A percentile compares a stretch with the other conserved stretches of the same genome.
These are phyloP conservation scores for Ustilago crameri DNA, from an alignment of 1,284 basidiomycete species.

Conservation along the genomic window DNA sequence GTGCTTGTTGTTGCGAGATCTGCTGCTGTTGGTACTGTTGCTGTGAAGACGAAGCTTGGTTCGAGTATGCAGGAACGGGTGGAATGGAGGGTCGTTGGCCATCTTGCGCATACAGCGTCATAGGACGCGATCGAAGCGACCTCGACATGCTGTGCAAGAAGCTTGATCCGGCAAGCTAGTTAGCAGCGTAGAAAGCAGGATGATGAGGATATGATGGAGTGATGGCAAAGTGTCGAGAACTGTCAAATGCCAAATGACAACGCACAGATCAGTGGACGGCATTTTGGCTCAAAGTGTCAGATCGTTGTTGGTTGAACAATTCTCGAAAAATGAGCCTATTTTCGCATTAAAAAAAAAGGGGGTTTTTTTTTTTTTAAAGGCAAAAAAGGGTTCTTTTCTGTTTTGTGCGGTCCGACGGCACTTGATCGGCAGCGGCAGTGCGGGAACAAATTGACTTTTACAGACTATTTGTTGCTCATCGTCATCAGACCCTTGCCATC, in stretches of 20 bases:
- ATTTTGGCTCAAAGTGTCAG: no score
- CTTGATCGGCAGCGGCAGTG: no score
- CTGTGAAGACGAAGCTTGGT: conserved; percentile 7
- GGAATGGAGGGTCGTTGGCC: conserved; percentile 29
- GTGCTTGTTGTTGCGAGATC: conserved; percentile 1
- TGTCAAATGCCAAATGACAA: not conserved
- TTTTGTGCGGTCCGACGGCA: no score
- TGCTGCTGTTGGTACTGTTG: conserved; percentile 11
- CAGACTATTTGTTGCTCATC: no score
- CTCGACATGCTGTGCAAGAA: conserved; percentile 52
- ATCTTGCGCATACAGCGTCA: conserved; percentile 64
- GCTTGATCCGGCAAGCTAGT: not conserved
- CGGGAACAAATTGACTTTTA: no score
- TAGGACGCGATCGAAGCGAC: conserved; percentile 63
- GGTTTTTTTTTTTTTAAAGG: no score
- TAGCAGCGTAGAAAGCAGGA: conserved; percentile 1
- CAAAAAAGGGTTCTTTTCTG: not conserved
- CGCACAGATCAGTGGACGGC: conserved; percentile 16
- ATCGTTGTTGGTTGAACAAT: no score
- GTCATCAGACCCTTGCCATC: no score
- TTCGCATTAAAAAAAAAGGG: not conserved
- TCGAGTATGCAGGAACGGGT: conserved; percentile 20
- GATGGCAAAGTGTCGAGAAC: not conserved
- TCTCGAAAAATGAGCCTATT: no score
- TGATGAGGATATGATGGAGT: not conserved